Evolutionary conservation across 1,284 basidiomycete genomes (phyloP), one percentile per base, ranked within the genome.

Genomic region (Fistulinella cinereoalba): DNA sequence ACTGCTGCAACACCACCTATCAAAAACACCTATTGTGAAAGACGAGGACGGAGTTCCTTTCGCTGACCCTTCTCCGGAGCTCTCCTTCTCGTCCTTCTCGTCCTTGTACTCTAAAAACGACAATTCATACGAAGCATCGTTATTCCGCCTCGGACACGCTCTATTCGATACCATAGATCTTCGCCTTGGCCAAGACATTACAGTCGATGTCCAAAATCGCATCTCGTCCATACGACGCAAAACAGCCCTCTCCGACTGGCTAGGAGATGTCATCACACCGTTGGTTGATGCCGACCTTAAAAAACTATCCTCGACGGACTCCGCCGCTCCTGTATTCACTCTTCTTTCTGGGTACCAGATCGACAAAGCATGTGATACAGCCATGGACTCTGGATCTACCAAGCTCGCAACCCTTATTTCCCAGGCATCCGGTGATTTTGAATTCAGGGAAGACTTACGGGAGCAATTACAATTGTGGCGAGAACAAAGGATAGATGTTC

Each of bases 401-500:
- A 90, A 92, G 54, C 80, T 99, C 5, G 91, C 96, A 0, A 94
- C 92, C 1, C 76, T 99, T n/a, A 78, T 99, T 38, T 82, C 93
- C 6, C 95, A 99, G 66, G 82, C 81, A 9, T 90, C 89, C 4
- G 89, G 92, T 0, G 89, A 96, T 58, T 75, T 78, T 16, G 76
- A 80, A 25, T 93, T 90, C 67, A 77, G 83, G 43, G 79, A 76
- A 22, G 92, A 97, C 61, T 68, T 99, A 28, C 70, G 71, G 50
- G 71, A 81, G 15, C 97, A 99, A 64, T 71, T 98, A 21, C 74
- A 80, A 7, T 80, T 91, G 36, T 99, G 97, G 96, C 77, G 80
- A 37, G 79, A 86, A 46, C 82, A 94, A 61, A 77, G 81, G 37
- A 78, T 84, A 46, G 88, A 93, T 57, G 72, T 77, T 9, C 81